These are phyloP conservation scores for Austroboletus novae-zelandiae DNA, from an alignment of 1,284 basidiomycete species.

Conservation along the genomic window DNA sequence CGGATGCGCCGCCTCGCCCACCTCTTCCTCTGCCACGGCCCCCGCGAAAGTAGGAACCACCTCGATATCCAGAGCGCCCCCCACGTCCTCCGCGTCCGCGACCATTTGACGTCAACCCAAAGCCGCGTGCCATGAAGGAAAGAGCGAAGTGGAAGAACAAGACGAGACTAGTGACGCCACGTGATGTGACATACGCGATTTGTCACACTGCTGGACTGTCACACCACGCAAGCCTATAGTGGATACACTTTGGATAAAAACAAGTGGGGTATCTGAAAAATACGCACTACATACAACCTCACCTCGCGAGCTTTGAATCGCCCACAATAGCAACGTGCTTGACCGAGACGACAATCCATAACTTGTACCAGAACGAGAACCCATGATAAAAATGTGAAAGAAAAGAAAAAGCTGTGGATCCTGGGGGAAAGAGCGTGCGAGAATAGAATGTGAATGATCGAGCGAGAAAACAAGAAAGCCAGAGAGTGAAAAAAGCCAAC, in stretches of 20 bases:
- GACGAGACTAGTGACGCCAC: conserved; percentile 9
- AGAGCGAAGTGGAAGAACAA: not conserved
- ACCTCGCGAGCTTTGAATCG: not conserved
- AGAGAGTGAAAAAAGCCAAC: conserved; percentile 4
- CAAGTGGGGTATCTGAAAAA: conserved; percentile 22
- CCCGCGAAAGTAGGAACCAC: conserved; percentile 37
- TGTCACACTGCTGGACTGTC: conserved; percentile 11
- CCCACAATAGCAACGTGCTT: not conserved
- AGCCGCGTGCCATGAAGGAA: conserved; percentile 34
- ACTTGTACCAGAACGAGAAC: conserved; percentile 16
- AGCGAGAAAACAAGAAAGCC: not conserved
- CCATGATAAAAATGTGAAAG: conserved; percentile 3
- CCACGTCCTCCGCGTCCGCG: conserved; percentile 44
- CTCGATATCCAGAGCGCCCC: conserved; percentile 49
- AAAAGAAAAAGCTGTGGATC: not conserved
- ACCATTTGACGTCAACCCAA: conserved; percentile 32
- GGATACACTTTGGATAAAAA: not conserved
- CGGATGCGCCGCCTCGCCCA: conserved; percentile 49
- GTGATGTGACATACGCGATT: conserved; percentile 30
- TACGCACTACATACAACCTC: conserved; percentile 9
- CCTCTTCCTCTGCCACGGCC: conserved; percentile 43
- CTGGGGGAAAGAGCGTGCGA: not conserved
- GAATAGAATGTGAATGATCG: not conserved
- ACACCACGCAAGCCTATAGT: not conserved
- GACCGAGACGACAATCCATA: conserved; percentile 16